Percentiles rank a stretch among this genome's conserved stretches.
phyloP scores from a whole-genome alignment of 305 asterid genomes.

The Rubia tinctorum region DNA sequence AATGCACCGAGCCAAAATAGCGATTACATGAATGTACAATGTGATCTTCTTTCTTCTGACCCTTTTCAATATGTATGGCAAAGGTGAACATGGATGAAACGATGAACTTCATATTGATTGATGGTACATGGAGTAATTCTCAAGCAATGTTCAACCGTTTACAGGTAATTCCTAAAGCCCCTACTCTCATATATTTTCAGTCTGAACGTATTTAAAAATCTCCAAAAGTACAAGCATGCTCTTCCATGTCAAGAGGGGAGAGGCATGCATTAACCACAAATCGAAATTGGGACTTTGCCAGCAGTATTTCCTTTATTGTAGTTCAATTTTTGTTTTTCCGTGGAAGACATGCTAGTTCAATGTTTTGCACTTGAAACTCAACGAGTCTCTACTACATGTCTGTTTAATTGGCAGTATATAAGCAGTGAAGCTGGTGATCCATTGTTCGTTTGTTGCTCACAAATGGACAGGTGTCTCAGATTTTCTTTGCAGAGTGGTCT shows the following conservation, averaged over 20 bases:
- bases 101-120: constrained; percentile 73
- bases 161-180: constrained; percentile 48
- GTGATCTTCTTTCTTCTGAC: not conserved
- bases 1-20: not conserved
- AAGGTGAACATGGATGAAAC: constrained; percentile 42
- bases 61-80: not conserved
- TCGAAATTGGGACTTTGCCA: not conserved
- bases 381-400: not conserved
- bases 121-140: constrained; percentile 98
- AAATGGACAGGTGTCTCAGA: not conserved
- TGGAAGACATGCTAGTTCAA: not conserved
- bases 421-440: not conserved
- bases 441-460: not conserved
- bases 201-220: not conserved
- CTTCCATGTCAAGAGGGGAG: not conserved
- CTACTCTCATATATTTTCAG: constrained; percentile 6
- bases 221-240: not conserved
- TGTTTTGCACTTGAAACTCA: not conserved
- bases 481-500: not conserved
- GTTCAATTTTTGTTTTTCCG: not conserved
- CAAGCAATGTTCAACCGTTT: constrained; percentile 88
- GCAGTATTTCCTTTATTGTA: not conserved
- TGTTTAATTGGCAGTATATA: not conserved
- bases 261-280: not conserved
- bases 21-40: not conserved